Evolutionary conservation across 306 rosid genomes (phyloP).

Genomic region (Lathyrus tuberosus): DNA sequence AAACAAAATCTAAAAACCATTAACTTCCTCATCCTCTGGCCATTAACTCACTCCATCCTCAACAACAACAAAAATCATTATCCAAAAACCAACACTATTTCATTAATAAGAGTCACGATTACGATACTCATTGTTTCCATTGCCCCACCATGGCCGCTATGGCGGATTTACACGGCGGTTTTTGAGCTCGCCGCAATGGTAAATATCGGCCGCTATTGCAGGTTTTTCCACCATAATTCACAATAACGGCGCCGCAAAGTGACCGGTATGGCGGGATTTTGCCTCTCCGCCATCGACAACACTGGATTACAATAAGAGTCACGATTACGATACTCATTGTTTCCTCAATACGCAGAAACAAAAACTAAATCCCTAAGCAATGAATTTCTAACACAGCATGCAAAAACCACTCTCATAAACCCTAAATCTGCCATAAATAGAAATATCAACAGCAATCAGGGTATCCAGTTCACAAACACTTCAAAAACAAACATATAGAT

Average conservation of each 20-base stretch:
- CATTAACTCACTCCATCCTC: background rate
- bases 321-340: slow-evolving; percentile 13
- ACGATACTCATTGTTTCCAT: slow-evolving; percentile 11
- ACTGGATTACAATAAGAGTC: background rate
- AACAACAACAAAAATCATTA: background rate
- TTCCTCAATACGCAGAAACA: background rate
- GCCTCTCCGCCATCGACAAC: too few species aligned
- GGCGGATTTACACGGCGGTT: too few species aligned
- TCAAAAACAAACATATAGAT: background rate
- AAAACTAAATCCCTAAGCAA: background rate
- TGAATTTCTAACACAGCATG: background rate
- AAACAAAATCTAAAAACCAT: too few species aligned
- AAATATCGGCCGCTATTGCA: too few species aligned
- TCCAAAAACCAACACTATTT: slow-evolving; percentile 3
- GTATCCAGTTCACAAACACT: background rate
- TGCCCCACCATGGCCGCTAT: too few species aligned
- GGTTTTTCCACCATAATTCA: too few species aligned
- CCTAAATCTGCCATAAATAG: slow-evolving; percentile 16
- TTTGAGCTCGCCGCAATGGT: too few species aligned
- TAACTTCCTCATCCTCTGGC: background rate
- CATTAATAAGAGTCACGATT: background rate
- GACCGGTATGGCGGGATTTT: too few species aligned
- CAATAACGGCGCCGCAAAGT: too few species aligned
- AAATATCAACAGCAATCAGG: background rate
- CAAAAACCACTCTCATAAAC: slow-evolving; percentile 19